Evolutionary conservation across 768 basidiomycete species (phyloP), one percentile per base, ranked within the genome.

Genomic region (Termitomyces sp.): DNA sequence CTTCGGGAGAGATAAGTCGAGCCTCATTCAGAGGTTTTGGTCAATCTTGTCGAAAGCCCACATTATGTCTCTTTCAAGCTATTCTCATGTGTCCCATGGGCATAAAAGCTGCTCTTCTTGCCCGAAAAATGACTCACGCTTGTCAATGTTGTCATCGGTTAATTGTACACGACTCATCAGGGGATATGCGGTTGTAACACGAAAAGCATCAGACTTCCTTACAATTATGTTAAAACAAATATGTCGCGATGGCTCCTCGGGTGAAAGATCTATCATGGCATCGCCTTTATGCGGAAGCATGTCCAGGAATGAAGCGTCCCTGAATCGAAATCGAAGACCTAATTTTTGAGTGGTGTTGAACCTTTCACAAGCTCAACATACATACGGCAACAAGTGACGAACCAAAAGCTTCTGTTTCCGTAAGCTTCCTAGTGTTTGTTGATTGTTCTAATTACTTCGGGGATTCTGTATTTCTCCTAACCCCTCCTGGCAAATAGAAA

Each of bases 271-370:
- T 55, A 54, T 54, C 44, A 44, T 53, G 41, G 20, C 35, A 60
- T 23, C 28, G 26, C 35, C 36, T 16, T 50, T 50, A 51, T 58
- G 46, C 28, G 54, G 59, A 58, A 48, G 50, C 40, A 43, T 8
- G 41, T 43, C 41, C 41, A 58, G 40, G 56, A 41, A 35, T 55
- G 30, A 50, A 51, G 13, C 46, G 33, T 50, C 57, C 60, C 63
- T 61, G 60, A 61, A 59, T 59, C 63, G 55, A 61, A 61, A 61
- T 50, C 53, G 57, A 61, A 56, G 57, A 58, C 48, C 18, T 54
- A 50, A 64, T 50, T 16, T 59, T 57, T 61, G 54, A 53, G 63
- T 61, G 59, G 54, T 40, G 48, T 55, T 50, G 44, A 28, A 56
- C 55, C 57, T 51, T 56, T 26, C 50, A 58, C 52, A 59, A 61